These are phyloP conservation scores for Chlorella sp. DNA, from an alignment of 139 green algal genomes.

Conservation along the genomic window DNA sequence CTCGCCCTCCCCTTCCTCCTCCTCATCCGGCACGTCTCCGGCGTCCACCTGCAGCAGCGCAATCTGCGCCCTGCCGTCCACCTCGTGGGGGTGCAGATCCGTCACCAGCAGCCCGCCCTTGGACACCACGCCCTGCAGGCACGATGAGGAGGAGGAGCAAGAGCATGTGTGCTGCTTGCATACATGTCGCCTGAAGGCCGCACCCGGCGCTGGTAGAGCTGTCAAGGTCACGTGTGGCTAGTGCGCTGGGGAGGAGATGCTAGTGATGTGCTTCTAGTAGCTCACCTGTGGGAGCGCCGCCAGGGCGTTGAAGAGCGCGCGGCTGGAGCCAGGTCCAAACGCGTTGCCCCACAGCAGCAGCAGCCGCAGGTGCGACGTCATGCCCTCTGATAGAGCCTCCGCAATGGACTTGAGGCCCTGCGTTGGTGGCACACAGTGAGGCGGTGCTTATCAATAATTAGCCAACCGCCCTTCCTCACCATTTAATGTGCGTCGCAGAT, in stretches of 20 bases:
- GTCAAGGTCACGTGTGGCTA: too few species aligned
- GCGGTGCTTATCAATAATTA: background rate
- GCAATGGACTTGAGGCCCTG: conserved; percentile 29
- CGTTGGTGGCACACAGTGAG: too few species aligned
- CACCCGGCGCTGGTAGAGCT: too few species aligned
- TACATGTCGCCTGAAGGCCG: too few species aligned
- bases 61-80: conserved; percentile 30
- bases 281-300: background rate
- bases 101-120: conserved; percentile 7
- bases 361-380: conserved; percentile 19
- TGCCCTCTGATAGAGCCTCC: conserved; percentile 26
- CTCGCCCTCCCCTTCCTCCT: background rate
- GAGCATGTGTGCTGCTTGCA: too few species aligned
- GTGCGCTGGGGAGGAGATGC: too few species aligned
- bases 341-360: conserved; percentile 42
- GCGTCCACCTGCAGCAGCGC: conserved; percentile 8
- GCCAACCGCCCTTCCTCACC: background rate
- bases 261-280: too few species aligned
- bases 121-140: background rate
- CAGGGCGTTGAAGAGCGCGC: conserved; percentile 22
- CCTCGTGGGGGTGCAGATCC: conserved; percentile 30
- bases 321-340: conserved; percentile 18
- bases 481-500: background rate
- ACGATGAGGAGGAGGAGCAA: background rate
- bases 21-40: background rate